Percentiles rank a stretch among this genome's conserved stretches.
These are phyloP conservation scores for Pestalotiopsis sp. DNA, from an alignment of 2,329 filamentous ascomycete species.

Conservation along the genomic window DNA sequence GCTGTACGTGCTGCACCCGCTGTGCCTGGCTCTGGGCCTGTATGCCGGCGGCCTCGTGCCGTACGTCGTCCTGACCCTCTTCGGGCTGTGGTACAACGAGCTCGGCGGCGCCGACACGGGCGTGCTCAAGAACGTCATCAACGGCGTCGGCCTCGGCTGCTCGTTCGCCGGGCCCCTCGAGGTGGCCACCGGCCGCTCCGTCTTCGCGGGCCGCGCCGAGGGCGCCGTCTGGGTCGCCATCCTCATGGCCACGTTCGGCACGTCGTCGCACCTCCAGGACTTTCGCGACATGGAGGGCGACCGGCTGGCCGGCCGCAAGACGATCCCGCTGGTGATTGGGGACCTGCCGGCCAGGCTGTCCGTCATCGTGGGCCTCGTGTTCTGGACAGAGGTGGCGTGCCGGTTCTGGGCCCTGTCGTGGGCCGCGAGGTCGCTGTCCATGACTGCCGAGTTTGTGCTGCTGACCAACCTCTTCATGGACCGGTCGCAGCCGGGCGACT, in stretches of 20 bases:
- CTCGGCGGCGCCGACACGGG: conserved; percentile 5
- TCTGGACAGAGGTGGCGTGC: conserved; percentile 5
- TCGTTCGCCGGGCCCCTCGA: conserved; percentile 15
- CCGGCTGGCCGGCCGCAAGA: conserved; percentile 8
- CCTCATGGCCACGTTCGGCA: conserved; percentile 8
- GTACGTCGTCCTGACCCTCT: conserved; percentile 8
- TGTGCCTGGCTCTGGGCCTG: neutral
- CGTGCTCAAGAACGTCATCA: conserved; percentile 14
- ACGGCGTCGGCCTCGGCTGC: conserved; percentile 12
- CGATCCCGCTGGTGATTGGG: conserved; percentile 12
- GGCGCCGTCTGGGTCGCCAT: conserved; percentile 7
- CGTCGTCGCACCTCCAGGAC: conserved; percentile 14
- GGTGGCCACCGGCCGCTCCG: conserved; percentile 11
- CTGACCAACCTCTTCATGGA: neutral
- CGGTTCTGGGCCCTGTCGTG: conserved; percentile 11
- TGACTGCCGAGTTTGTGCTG: neutral
- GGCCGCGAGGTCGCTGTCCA: neutral
- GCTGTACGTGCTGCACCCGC: conserved; percentile 14
- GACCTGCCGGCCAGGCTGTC: conserved; percentile 6
- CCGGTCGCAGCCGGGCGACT: neutral
- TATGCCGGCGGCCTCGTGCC: conserved; percentile 11
- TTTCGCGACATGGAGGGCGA: conserved; percentile 16
- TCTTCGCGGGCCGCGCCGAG: conserved; percentile 7
- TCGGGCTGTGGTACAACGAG: conserved; percentile 17
- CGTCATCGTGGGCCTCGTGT: neutral